Base-by-base conservation (phyloP, 306 rosid species). In the Rubus idaeus region DNA sequence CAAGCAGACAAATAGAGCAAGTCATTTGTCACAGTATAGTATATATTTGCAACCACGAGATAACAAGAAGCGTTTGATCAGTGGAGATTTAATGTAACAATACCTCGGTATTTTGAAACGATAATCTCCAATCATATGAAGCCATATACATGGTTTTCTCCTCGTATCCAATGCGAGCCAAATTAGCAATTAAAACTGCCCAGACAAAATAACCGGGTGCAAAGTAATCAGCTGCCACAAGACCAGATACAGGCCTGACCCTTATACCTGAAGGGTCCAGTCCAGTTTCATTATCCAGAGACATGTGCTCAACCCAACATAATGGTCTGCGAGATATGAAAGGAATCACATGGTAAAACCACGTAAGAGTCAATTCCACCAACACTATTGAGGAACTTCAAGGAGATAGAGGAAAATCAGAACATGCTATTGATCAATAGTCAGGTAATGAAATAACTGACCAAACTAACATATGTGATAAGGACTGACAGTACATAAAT, bases 91-190 rank as follows among this genome's bases (percentile, higher is more conserved):
- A 71, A 64, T 26, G 47, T 21, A 56, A 68, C 46, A 57, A 67
- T 79, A 91, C 97, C 97, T 91, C 97, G n/a, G 97, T 91, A 78
- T 91, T 88, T 81, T 91, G 97, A 85, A 91, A 91, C 2, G 97
- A 88, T 52, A 91, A 80, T 83, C 97, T 88, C 97, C 97, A 91
- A 82, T 91, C 97, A 78, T 91, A 91, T 44, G 97, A 87, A 63
- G 97, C 97, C 97, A 91, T 91, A 81, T 91, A 89, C 97, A 91
- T 91, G 79, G 84, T 91, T 79, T 91, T 91, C 87, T 91, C 97
- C 81, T 91, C 97, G 75, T 91, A 91, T 41, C 97, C 97, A 74
- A 91, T 89, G 83, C 92, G 92, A 63, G 97, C 97, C 85, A 91
- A 86, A 82, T 91, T 91, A 81, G 97, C 97, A 80, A 91, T 91